Percentiles rank a stretch among this genome's conserved stretches.
phyloP scores from a whole-genome alignment of 495 filamentous ascomycete genomes.

The Trichodelitschia bisporula region DNA sequence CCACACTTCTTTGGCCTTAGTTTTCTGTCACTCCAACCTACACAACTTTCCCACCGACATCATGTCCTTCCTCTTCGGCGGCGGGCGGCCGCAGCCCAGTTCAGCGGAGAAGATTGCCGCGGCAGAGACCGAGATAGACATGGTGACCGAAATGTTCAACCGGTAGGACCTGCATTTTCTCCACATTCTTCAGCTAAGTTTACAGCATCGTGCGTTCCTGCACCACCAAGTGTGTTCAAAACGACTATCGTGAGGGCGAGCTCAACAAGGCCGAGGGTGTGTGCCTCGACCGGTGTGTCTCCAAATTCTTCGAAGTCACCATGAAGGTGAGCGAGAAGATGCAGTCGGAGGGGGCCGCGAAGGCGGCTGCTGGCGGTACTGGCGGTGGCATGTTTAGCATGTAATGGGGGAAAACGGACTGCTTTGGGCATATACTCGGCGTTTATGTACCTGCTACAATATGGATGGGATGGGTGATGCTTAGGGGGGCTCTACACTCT shows the following conservation, averaged over 20 bases:
- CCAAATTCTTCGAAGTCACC: slow-evolving; percentile 95
- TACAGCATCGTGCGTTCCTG: slow-evolving; percentile 64
- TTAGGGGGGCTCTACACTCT: no score
- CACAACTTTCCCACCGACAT: slow-evolving; percentile 16
- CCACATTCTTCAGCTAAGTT: no score
- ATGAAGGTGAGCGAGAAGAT: slow-evolving; percentile 76
- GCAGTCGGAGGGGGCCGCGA: slow-evolving; percentile 35
- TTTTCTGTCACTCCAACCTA: background rate
- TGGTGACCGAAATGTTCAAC: slow-evolving; percentile 90
- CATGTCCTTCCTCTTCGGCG: slow-evolving; percentile 95
- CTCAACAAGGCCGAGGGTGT: slow-evolving; percentile 97
- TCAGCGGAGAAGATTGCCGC: slow-evolving; percentile 89
- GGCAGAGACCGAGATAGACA: slow-evolving; percentile 82
- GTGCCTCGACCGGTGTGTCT: slow-evolving; percentile 84
- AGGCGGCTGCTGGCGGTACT: slow-evolving; percentile 17
- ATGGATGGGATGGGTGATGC: no score
- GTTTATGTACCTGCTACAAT: no score
- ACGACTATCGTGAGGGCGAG: slow-evolving; percentile 77
- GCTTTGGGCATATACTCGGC: background rate
- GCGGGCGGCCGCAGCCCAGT: slow-evolving; percentile 49
- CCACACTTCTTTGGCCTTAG: background rate
- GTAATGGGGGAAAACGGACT: slow-evolving; percentile 14
- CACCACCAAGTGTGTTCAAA: slow-evolving; percentile 74
- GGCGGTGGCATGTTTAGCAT: slow-evolving; percentile 26
- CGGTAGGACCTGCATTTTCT: slow-evolving; percentile 29